Conservation (phyloP, 352 stramenopile species). For the Pythium guiyangense region DNA sequence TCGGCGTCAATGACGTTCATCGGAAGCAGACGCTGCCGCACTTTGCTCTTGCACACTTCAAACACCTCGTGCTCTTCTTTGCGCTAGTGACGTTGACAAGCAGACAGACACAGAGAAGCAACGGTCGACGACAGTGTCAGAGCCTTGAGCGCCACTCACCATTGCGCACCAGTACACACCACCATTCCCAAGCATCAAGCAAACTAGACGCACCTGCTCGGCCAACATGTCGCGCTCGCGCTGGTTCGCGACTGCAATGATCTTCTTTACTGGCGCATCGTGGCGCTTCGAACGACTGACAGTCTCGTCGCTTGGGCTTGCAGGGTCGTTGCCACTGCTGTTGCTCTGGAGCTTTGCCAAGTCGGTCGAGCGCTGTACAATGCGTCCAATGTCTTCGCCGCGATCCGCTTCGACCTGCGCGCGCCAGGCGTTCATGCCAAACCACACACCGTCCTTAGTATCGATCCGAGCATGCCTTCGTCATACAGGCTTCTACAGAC, state of each 20-base stretch:
- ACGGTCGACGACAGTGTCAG: neutral
- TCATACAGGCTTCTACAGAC: too few relatives aligned
- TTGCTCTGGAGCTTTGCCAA: slow-evolving; percentile 62
- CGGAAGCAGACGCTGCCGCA: slow-evolving; percentile 90
- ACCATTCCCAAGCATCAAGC: neutral
- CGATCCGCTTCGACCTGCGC: slow-evolving; percentile 95
- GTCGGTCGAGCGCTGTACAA: slow-evolving; percentile 89
- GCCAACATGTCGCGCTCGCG: slow-evolving; percentile 90
- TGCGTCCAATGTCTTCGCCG: slow-evolving; percentile 94
- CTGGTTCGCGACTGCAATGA: slow-evolving; percentile 90
- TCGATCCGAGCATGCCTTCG: too few relatives aligned
- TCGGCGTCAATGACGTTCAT: slow-evolving; percentile 98
- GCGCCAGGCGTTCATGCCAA: neutral
- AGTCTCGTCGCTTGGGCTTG: slow-evolving; percentile 30
- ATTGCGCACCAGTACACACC: neutral
- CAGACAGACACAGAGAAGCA: neutral
- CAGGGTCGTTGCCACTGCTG: slow-evolving; percentile 19
- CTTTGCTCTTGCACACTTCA: slow-evolving; percentile 95
- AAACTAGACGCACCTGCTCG: slow-evolving; percentile 46
- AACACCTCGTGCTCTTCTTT: slow-evolving; percentile 96
- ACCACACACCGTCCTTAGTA: neutral
- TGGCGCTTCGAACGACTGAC: slow-evolving; percentile 57
- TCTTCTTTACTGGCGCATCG: slow-evolving; percentile 84
- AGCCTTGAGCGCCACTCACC: neutral
- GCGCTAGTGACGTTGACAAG: slow-evolving; percentile 34